Percentiles rank a stretch among this genome's conserved stretches.
These are phyloP conservation scores for Aspergillus japonicus DNA, from an alignment of 2,329 filamentous ascomycete species.

Conservation along the genomic window DNA sequence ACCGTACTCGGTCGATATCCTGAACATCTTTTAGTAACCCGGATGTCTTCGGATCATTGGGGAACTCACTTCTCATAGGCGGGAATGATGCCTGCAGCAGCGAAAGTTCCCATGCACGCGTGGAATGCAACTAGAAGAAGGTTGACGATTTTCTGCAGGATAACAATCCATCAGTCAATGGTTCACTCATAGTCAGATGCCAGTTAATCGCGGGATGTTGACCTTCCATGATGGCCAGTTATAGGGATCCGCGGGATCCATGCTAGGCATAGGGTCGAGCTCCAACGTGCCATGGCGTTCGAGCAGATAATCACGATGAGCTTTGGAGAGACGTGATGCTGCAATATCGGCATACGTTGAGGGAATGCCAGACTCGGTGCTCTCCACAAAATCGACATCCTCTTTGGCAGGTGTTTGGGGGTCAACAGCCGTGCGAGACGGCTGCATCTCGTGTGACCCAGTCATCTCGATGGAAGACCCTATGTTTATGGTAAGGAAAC, in stretches of 20 bases:
- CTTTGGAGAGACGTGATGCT: conserved; percentile 27
- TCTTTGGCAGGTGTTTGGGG: conserved; percentile 19
- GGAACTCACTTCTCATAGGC: conserved; percentile 46
- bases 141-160: conserved; percentile 52
- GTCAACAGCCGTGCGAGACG: conserved; percentile 16
- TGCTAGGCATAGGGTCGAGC: conserved; percentile 54
- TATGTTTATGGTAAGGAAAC: background rate
- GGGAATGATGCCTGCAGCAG: conserved; percentile 55
- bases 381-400: conserved; percentile 32
- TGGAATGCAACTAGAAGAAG: conserved; percentile 58
- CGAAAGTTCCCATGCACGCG: conserved; percentile 59
- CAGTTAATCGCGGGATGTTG: background rate
- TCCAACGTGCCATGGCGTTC: conserved; percentile 56
- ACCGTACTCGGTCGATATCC: conserved; percentile 52
- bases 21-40: background rate
- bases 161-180: conserved; percentile 2
- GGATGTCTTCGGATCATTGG: background rate
- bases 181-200: background rate
- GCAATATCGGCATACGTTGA: conserved; percentile 28
- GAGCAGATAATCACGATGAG: conserved; percentile 51
- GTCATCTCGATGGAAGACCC: conserved; percentile 18
- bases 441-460: conserved; percentile 29
- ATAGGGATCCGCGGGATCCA: conserved; percentile 54
- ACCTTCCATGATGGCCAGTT: conserved; percentile 58
- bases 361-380: conserved; percentile 25